Evolutionary conservation across 768 basidiomycete species (phyloP).

Genomic region (Lactifluus echinatus): DNA sequence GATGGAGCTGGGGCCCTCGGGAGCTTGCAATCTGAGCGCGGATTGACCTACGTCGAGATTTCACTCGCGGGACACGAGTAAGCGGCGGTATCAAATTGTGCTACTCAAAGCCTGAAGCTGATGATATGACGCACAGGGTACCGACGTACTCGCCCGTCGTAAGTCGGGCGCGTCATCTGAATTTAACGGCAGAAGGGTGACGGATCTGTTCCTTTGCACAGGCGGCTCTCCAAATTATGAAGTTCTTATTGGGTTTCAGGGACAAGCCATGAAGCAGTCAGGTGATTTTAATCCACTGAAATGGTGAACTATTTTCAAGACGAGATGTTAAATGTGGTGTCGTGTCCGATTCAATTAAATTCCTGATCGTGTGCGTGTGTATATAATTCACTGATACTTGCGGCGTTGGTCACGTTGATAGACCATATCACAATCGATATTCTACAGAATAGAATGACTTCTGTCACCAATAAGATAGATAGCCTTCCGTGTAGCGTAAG

Average conservation of each 20-base stretch:
- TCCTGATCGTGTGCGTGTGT: too few relatives aligned
- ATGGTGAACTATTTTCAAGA: too few relatives aligned
- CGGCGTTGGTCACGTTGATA: too few relatives aligned
- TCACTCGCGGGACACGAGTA: conserved; percentile 66
- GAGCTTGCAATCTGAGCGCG: conserved; percentile 55
- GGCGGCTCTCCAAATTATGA: conserved; percentile 65
- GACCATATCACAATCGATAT: too few relatives aligned
- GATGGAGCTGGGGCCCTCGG: conserved; percentile 64
- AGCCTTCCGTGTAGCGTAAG: too few relatives aligned
- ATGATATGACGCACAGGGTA: conserved; percentile 33
- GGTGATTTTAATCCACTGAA: too few relatives aligned
- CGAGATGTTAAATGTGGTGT: too few relatives aligned
- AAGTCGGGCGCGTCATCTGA: conserved; percentile 21
- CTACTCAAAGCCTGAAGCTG: neutral
- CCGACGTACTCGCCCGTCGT: conserved; percentile 61
- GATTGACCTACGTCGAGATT: conserved; percentile 60
- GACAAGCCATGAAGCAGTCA: conserved; percentile 32
- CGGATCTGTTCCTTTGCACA: conserved; percentile 21
- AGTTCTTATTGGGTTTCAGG: conserved; percentile 58
- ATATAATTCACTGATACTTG: too few relatives aligned
- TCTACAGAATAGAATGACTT: too few relatives aligned
- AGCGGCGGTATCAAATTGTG: conserved; percentile 21
- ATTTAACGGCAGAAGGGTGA: conserved; percentile 23
- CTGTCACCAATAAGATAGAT: too few relatives aligned
- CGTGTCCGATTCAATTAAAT: too few relatives aligned